Conservation (phyloP, 148 eudicot genomes). For the Chenopodium berlandieri region DNA sequence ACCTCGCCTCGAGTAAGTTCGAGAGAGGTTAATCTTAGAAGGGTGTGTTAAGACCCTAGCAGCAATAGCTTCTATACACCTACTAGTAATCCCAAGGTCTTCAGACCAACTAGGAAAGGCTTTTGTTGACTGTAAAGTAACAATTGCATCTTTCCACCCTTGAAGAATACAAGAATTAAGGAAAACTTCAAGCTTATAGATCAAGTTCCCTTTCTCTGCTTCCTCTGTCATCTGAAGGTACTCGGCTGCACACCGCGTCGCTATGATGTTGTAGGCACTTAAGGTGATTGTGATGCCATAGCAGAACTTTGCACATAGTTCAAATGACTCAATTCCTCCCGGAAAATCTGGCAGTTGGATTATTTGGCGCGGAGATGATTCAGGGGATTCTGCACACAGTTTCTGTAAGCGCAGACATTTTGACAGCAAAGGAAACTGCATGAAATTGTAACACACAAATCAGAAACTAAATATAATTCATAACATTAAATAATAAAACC, state of each 20-base stretch:
- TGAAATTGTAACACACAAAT: neutral
- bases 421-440: slow-evolving; percentile 86
- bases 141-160: slow-evolving; percentile 84
- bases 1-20: slow-evolving; percentile 37
- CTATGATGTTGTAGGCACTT: slow-evolving; percentile 76
- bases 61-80: slow-evolving; percentile 74
- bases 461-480: neutral
- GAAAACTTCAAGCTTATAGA: slow-evolving; percentile 74
- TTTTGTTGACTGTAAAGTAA: slow-evolving; percentile 63
- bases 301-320: slow-evolving; percentile 89
- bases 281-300: slow-evolving; percentile 87
- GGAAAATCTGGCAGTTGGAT: slow-evolving; percentile 88
- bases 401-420: slow-evolving; percentile 69
- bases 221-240: slow-evolving; percentile 91
- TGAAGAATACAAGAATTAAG: slow-evolving; percentile 76
- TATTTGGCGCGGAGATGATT: slow-evolving; percentile 54
- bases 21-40: slow-evolving; percentile 42
- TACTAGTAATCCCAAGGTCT: slow-evolving; percentile 63
- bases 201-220: slow-evolving; percentile 79
- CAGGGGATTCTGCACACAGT: slow-evolving; percentile 60
- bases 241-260: slow-evolving; percentile 72
- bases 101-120: slow-evolving; percentile 60
- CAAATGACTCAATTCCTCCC: slow-evolving; percentile 75
- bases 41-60: slow-evolving; percentile 54
- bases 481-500: neutral